A percentile compares a stretch with the other conserved stretches of the same genome.
Conservation (phyloP, 371 early-diverging fungal species). For the Haplosporangium sp. region DNA sequence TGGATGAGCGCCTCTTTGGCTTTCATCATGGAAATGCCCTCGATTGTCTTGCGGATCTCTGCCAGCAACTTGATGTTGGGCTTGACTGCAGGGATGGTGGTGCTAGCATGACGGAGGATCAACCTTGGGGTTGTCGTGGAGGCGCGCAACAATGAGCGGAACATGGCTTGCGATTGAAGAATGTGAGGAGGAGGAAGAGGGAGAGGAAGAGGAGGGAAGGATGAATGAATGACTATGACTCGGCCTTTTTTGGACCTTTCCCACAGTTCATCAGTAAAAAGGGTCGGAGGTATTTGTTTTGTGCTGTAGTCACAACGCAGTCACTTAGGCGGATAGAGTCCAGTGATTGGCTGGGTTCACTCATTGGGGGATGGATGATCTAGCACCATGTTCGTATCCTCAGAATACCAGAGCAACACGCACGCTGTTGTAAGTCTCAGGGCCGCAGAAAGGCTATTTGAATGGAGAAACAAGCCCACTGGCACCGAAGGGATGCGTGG, state of each 20-base stretch:
- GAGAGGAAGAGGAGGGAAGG: neutral
- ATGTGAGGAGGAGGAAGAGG: neutral
- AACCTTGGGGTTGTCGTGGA: constrained; percentile 14
- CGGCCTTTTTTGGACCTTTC: neutral
- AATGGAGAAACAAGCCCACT: no score
- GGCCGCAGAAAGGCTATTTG: no score
- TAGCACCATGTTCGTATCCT: no score
- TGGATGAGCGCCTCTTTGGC: constrained; percentile 88
- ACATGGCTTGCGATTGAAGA: constrained; percentile 15
- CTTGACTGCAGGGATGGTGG: constrained; percentile 59
- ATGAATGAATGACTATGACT: neutral
- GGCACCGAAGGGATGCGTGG: no score
- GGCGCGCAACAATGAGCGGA: constrained; percentile 34
- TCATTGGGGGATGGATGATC: no score
- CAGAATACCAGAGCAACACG: no score
- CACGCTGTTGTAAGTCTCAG: no score
- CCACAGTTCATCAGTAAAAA: no score
- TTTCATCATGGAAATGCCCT: constrained; percentile 78
- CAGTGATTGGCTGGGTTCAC: no score
- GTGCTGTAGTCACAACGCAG: no score
- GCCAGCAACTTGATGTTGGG: constrained; percentile 80
- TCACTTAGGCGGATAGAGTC: no score
- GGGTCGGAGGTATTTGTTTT: no score
- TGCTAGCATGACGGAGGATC: constrained; percentile 28
- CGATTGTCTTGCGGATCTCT: constrained; percentile 78